Evolutionary conservation across 306 rosid species (phyloP).

Genomic region (Potentilla sterilis): DNA sequence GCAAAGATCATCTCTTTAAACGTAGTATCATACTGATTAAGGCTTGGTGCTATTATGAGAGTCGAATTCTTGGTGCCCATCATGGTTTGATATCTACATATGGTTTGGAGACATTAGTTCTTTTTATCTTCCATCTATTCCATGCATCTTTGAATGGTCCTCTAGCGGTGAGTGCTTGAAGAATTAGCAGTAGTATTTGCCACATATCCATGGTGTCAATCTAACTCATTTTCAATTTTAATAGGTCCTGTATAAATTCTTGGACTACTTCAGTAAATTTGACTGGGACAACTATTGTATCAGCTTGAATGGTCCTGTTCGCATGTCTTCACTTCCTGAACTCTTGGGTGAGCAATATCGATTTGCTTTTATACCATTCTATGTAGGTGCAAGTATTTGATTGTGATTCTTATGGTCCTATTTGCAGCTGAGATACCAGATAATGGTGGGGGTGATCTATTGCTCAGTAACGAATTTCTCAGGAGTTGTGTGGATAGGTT

Average conservation of each 20-base stretch:
- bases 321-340: slow-evolving; percentile 71
- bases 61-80: slow-evolving; percentile 91
- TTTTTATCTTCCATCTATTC: slow-evolving; percentile 80
- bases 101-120: slow-evolving; percentile 89
- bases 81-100: slow-evolving; percentile 94
- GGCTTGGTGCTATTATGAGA: slow-evolving; percentile 98
- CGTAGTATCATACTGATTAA: slow-evolving; percentile 83
- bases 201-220: not conserved
- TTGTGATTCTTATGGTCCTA: not conserved
- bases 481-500: slow-evolving; percentile 66
- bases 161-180: slow-evolving; percentile 68
- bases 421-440: slow-evolving; percentile 70
- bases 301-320: slow-evolving; percentile 88
- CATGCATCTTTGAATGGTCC: slow-evolving; percentile 78
- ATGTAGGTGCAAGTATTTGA: slow-evolving; percentile 13
- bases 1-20: slow-evolving; percentile 82
- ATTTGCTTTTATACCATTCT: slow-evolving; percentile 19
- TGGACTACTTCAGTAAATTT: slow-evolving; percentile 90
- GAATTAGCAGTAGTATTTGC: not conserved
- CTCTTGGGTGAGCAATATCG: slow-evolving; percentile 51
- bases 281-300: slow-evolving; percentile 94
- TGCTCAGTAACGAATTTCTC: slow-evolving; percentile 69
- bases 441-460: slow-evolving; percentile 61
- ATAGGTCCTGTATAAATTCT: slow-evolving; percentile 84
- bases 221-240: slow-evolving; percentile 13